Percentiles rank a stretch among this genome's conserved stretches.
Evolutionary conservation across 2,329 filamentous ascomycete genomes (phyloP).

Genomic region (Aspergillus alliaceus): DNA sequence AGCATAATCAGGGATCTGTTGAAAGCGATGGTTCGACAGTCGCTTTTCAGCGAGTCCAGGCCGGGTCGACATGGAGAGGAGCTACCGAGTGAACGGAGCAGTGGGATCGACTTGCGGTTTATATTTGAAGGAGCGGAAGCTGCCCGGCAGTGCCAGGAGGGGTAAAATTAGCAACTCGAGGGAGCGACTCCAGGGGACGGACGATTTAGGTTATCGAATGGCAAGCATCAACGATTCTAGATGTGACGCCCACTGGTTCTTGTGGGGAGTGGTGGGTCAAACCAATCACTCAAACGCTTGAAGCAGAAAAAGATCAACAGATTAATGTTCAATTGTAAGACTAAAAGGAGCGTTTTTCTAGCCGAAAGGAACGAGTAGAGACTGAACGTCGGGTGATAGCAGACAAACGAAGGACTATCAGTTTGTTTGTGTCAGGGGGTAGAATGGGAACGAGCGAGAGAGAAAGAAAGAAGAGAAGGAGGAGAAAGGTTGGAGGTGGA

Average conservation of each 20-base stretch:
- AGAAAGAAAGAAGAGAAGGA: not conserved
- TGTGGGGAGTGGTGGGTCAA: constrained; percentile 5
- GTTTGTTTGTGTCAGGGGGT: too few relatives aligned
- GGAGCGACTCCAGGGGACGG: not conserved
- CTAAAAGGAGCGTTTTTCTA: not conserved
- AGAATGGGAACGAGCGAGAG: not conserved
- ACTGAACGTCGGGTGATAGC: too few relatives aligned
- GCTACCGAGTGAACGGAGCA: not conserved
- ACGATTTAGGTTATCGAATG: not conserved
- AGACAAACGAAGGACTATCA: too few relatives aligned
- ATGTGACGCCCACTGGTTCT: not conserved
- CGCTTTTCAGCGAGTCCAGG: constrained; percentile 40
- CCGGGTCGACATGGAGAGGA: constrained; percentile 35
- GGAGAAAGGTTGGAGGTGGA: too few relatives aligned
- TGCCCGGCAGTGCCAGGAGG: constrained; percentile 1
- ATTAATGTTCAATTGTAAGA: not conserved
- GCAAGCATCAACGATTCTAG: not conserved
- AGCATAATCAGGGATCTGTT: constrained; percentile 38
- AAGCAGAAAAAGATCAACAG: not conserved
- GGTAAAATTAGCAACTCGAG: not conserved
- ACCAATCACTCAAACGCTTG: not conserved
- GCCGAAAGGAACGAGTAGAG: too few relatives aligned
- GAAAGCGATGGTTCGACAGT: constrained; percentile 48
- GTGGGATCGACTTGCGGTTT: not conserved
- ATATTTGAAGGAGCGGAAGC: not conserved